Percentiles rank a stretch among this genome's conserved stretches.
Conservation (phyloP, 495 filamentous ascomycete species). For the Neurospora sublineolata region DNA sequence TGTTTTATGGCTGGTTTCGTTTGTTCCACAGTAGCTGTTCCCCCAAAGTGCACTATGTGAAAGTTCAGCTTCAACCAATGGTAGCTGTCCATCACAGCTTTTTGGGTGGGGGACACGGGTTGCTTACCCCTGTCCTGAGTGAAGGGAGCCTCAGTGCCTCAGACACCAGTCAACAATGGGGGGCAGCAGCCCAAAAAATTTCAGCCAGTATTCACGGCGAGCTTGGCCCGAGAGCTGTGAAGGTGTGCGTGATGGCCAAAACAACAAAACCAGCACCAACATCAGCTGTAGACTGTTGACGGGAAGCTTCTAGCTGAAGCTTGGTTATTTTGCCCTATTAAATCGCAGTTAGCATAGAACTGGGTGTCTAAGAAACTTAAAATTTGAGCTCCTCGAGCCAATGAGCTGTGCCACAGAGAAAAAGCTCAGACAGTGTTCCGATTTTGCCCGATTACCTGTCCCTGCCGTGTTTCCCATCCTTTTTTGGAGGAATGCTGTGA, state of each 20-base stretch:
- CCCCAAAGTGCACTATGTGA: not conserved
- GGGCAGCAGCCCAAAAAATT: constrained; percentile 18
- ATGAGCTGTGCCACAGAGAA: not conserved
- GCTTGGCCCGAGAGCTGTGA: not conserved
- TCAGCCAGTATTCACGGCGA: constrained; percentile 2
- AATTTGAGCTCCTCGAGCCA: not conserved
- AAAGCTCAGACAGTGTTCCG: not conserved
- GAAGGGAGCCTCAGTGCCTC: constrained; percentile 22
- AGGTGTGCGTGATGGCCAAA: not conserved
- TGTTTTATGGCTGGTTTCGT: not conserved
- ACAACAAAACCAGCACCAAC: not conserved
- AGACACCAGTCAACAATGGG: constrained; percentile 14
- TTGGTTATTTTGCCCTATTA: not conserved
- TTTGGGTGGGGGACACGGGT: not conserved
- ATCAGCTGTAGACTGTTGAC: not conserved
- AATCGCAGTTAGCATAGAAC: not conserved
- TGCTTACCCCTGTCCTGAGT: not conserved
- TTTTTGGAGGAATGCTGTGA: not conserved
- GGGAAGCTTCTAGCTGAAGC: not conserved
- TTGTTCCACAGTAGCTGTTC: not conserved
- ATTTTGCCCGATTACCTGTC: not conserved
- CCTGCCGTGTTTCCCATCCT: not conserved
- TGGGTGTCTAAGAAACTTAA: not conserved
- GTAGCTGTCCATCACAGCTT: not conserved
- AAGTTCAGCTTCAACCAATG: not conserved